phyloP scores from a whole-genome alignment of 176 grass and related monocot genomes.

The Oryza rufipogon region DNA sequence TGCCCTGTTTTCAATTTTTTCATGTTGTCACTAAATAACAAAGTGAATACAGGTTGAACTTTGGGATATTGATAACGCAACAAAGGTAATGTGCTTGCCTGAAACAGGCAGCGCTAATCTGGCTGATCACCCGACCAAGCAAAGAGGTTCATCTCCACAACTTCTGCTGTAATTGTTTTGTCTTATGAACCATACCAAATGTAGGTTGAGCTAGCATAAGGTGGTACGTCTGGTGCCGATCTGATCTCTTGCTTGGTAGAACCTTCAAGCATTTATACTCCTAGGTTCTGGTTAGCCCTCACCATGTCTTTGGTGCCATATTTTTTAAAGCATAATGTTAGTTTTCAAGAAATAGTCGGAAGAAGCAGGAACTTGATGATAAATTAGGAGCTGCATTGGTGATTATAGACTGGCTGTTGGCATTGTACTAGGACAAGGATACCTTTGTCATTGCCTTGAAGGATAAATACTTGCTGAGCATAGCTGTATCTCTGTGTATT shows the following conservation, averaged over 20 bases:
- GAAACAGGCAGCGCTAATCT: conserved; percentile 43
- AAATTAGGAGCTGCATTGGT: background rate
- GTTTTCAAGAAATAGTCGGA: background rate
- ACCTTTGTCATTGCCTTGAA: background rate
- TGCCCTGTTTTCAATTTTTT: conserved; percentile 23
- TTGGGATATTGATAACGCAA: conserved; percentile 75
- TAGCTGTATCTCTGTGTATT: background rate
- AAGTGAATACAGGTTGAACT: conserved; percentile 70
- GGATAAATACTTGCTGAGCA: background rate
- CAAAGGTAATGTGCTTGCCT: conserved; percentile 68
- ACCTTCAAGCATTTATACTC: conserved; percentile 16
- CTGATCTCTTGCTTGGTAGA: background rate
- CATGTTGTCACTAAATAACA: conserved; percentile 27
- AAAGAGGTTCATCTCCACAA: conserved; percentile 60
- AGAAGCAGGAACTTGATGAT: background rate
- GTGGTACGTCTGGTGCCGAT: background rate
- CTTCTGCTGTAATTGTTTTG: conserved; percentile 11
- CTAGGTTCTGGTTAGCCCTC: too few species aligned
- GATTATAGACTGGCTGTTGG: background rate
- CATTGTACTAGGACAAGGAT: background rate
- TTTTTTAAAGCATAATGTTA: conserved; percentile 24
- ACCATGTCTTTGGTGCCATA: background rate
- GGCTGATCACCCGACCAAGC: conserved; percentile 51
- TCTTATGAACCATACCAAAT: conserved; percentile 22
- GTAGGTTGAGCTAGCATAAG: background rate